A percentile compares a stretch with the other conserved stretches of the same genome.
These are phyloP conservation scores for Zymoseptoria crescenta DNA, from an alignment of 2,329 filamentous ascomycete species.

Conservation along the genomic window DNA sequence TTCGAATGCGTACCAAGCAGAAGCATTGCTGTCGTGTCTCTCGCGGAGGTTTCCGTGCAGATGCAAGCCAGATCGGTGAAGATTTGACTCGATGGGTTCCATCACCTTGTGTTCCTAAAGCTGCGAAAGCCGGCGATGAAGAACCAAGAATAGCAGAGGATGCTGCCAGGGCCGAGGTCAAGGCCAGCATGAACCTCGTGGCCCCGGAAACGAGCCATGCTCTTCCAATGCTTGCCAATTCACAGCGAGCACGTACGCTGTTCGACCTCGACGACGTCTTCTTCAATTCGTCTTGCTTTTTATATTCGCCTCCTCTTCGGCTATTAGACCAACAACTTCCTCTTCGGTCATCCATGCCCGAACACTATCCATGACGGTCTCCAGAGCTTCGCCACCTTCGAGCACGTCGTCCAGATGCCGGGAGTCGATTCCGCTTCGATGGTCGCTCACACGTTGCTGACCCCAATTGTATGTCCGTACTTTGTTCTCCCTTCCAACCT, in stretches of 20 bases:
- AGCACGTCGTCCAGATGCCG: constrained; percentile 77
- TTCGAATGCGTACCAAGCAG: background rate
- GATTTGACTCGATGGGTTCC: background rate
- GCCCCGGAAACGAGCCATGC: background rate
- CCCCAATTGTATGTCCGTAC: constrained; percentile 82
- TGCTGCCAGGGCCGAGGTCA: background rate
- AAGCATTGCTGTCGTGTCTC: background rate
- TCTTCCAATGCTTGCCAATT: background rate
- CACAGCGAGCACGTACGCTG: background rate
- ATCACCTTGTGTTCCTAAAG: background rate
- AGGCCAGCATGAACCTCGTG: background rate
- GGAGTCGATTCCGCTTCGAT: constrained; percentile 70
- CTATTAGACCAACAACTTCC: constrained; percentile 60
- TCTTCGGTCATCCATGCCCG: constrained; percentile 64
- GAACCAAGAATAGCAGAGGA: background rate
- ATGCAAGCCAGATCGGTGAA: background rate
- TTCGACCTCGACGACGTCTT: background rate
- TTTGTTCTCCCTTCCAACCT: constrained; percentile 87
- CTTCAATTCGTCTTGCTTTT: constrained; percentile 3
- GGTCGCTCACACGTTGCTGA: constrained; percentile 79
- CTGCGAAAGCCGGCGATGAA: background rate
- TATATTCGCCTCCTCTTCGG: constrained; percentile 22
- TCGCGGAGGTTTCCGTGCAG: background rate
- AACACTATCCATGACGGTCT: constrained; percentile 70
- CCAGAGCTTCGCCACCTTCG: constrained; percentile 63